phyloP scores from a whole-genome alignment of 2,329 filamentous ascomycete species.

The Diaporthe nobilis region DNA sequence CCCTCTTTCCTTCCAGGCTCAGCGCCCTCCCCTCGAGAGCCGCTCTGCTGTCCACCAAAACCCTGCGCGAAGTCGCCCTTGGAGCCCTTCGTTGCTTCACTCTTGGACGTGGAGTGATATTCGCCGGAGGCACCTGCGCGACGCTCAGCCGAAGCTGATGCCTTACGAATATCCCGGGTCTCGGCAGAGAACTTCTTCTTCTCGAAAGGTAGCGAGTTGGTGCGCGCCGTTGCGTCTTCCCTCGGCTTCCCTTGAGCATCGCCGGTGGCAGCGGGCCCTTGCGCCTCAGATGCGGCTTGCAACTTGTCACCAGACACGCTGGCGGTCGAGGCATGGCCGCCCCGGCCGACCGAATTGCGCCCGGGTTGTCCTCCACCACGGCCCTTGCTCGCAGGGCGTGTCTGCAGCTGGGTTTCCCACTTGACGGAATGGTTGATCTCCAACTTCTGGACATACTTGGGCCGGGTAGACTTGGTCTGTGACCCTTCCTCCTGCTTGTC shows the following conservation, averaged over 20 bases:
- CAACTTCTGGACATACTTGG: slow-evolving; percentile 81
- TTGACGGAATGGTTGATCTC: slow-evolving; percentile 84
- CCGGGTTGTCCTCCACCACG: slow-evolving; percentile 64
- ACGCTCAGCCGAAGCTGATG: slow-evolving; percentile 33
- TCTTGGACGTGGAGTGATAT: slow-evolving; percentile 35
- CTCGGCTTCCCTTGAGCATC: slow-evolving; percentile 37
- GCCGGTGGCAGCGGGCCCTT: slow-evolving; percentile 11
- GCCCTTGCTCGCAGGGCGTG: slow-evolving; percentile 59
- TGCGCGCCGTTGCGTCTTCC: slow-evolving; percentile 33
- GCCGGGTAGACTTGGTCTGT: slow-evolving; percentile 67
- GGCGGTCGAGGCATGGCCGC: slow-evolving; percentile 43
- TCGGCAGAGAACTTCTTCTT: slow-evolving; percentile 40
- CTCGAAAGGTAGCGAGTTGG: slow-evolving; percentile 36
- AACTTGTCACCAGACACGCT: slow-evolving; percentile 47
- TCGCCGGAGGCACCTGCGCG: slow-evolving; percentile 33
- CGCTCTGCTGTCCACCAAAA: slow-evolving; percentile 22
- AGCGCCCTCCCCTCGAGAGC: slow-evolving; percentile 31
- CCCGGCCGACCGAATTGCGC: slow-evolving; percentile 52
- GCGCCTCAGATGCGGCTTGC: slow-evolving; percentile 34
- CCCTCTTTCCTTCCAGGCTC: slow-evolving; percentile 39
- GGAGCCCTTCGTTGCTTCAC: slow-evolving; percentile 36
- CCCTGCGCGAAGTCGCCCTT: slow-evolving; percentile 31
- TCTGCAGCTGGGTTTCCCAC: slow-evolving; percentile 84
- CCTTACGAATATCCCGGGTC: slow-evolving; percentile 34
- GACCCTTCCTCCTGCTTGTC: slow-evolving; percentile 68